These are phyloP conservation scores for Aspergillus fumigatiaffinis DNA, from an alignment of 2,329 filamentous ascomycete genomes.

Conservation along the genomic window DNA sequence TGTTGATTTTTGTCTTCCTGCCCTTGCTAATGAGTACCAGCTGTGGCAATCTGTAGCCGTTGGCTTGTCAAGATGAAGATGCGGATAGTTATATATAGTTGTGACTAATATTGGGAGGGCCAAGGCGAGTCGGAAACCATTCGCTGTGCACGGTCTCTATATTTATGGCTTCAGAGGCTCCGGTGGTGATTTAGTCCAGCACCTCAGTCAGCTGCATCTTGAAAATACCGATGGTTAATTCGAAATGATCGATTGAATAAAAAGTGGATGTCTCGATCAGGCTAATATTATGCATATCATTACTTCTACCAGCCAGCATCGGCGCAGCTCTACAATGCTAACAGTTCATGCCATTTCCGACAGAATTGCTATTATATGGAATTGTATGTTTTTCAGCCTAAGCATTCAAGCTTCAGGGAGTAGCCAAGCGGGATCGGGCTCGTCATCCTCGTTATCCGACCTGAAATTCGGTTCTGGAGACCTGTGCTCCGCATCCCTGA, in stretches of 20 bases:
- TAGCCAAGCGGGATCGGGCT: constrained; percentile 43
- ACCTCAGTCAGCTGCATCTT: not conserved
- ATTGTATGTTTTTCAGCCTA: not conserved
- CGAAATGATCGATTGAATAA: not conserved
- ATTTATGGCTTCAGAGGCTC: not conserved
- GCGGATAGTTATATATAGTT: not conserved
- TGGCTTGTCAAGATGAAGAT: not conserved
- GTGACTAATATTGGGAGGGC: not conserved
- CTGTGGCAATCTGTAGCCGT: not conserved
- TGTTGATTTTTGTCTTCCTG: not conserved
- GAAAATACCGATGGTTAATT: not conserved
- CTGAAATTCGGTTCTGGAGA: constrained; percentile 17
- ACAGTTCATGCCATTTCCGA: not conserved
- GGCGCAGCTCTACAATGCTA: not conserved
- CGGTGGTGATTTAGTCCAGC: not conserved
- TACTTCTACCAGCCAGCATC: not conserved
- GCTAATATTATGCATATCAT: not conserved
- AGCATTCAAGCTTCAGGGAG: constrained; percentile 26
- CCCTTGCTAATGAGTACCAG: not conserved
- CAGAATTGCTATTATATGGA: not conserved
- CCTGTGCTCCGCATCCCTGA: constrained; percentile 26
- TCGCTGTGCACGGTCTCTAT: not conserved
- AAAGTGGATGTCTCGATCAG: not conserved
- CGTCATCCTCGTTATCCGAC: constrained; percentile 40
- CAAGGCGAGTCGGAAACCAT: not conserved